phyloP scores from a whole-genome alignment of 2,329 filamentous ascomycete species.

The Colletotrichum navitas region DNA sequence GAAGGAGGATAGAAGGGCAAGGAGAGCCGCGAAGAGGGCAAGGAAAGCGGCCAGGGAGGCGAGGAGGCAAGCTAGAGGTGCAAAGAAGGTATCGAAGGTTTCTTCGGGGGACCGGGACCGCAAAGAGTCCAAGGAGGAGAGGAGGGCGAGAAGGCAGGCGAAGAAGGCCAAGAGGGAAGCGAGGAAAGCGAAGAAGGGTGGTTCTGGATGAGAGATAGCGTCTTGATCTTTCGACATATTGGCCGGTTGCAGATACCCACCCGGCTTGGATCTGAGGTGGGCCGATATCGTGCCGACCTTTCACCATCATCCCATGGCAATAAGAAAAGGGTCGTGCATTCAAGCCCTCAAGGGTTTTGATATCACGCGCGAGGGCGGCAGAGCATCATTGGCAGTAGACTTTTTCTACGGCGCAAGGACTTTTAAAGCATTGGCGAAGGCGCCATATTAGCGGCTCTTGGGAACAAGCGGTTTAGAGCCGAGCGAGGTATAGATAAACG shows the following conservation, averaged over 20 bases:
- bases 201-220: conserved; percentile 18
- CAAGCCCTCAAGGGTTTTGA: not conserved
- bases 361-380: not conserved
- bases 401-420: conserved; percentile 4
- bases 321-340: not conserved
- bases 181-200: conserved; percentile 25
- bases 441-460: not conserved
- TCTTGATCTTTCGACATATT: not conserved
- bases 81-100: conserved; percentile 48
- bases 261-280: not conserved
- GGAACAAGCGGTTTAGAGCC: not conserved
- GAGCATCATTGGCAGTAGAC: not conserved
- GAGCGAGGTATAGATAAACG: no score
- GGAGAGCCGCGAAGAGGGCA: conserved; percentile 49
- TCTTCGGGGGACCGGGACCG: conserved; percentile 46
- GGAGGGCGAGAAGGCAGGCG: conserved; percentile 51
- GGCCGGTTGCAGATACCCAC: not conserved
- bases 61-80: conserved; percentile 12
- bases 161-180: conserved; percentile 49
- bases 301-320: not conserved
- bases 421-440: not conserved
- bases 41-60: conserved; percentile 48
- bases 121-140: conserved; percentile 60
- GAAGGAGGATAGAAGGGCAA: conserved; percentile 49
- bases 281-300: no score